Evolutionary conservation across 192 early-diverging fungal species (phyloP).

Genomic region (Pilaira anomala): DNA sequence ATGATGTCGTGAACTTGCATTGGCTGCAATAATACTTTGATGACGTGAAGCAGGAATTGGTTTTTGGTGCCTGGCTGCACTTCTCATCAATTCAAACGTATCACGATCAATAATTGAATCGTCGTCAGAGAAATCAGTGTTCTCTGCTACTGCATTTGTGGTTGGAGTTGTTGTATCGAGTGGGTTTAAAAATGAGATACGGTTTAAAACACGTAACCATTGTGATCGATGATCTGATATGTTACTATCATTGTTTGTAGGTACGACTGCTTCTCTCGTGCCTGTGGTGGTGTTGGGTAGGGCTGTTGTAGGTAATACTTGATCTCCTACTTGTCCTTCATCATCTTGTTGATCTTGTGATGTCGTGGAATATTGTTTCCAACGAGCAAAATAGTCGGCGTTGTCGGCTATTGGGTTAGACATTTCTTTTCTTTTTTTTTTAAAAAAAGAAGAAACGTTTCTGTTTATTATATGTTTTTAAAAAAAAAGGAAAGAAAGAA

Average conservation of each 20-base stretch:
- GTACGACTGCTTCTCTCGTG: too few species aligned
- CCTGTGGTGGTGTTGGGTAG: background rate
- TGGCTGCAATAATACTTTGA: background rate
- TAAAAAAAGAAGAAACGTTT: too few species aligned
- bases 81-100: slow-evolving; percentile 18
- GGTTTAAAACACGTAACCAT: slow-evolving; percentile 5
- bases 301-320: background rate
- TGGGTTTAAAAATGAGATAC: slow-evolving; percentile 19
- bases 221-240: slow-evolving; percentile 4
- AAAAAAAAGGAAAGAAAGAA: background rate
- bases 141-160: too few species aligned
- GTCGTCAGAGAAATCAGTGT: slow-evolving; percentile 6
- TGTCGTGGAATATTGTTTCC: background rate
- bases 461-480: background rate
- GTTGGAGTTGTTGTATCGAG: slow-evolving; percentile 2
- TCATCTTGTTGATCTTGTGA: background rate
- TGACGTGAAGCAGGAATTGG: background rate
- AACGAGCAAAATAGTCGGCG: slow-evolving; percentile 27
- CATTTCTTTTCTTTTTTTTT: slow-evolving; percentile 10
- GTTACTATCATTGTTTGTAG: slow-evolving; percentile 6
- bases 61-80: background rate
- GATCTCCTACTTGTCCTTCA: background rate
- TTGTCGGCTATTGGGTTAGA: slow-evolving; percentile 32
- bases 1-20: background rate
- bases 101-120: slow-evolving; percentile 6